A percentile compares a stretch with the other conserved stretches of the same genome.
phyloP scores from a whole-genome alignment of 495 filamentous ascomycete genomes.

The Penicillium maclennaniae region DNA sequence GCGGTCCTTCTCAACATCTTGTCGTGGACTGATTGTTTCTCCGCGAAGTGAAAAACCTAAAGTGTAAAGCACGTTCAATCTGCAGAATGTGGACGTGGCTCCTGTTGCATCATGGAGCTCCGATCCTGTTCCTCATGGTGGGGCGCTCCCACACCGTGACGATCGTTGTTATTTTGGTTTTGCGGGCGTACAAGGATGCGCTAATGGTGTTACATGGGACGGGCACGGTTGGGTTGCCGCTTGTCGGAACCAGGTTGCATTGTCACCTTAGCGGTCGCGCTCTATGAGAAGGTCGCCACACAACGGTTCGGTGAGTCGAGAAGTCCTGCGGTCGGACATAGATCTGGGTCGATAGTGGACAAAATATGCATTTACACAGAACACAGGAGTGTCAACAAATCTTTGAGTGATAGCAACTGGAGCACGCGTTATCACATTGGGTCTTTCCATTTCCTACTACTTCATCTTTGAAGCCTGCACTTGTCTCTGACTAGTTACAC shows the following conservation, averaged over 20 bases:
- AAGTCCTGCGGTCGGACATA: background rate
- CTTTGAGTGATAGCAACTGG: background rate
- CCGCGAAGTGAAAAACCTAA: background rate
- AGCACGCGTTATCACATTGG: background rate
- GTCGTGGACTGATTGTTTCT: background rate
- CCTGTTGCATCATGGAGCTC: slow-evolving; percentile 1
- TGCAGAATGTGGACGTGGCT: background rate
- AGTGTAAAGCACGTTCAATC: background rate
- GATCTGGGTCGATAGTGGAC: no score
- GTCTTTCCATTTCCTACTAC: no score
- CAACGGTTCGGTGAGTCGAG: background rate
- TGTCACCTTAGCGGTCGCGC: background rate
- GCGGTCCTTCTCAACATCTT: slow-evolving; percentile 19
- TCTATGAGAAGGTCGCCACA: background rate
- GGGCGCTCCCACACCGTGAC: background rate
- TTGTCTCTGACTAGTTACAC: no score
- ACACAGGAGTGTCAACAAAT: background rate
- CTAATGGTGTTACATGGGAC: background rate
- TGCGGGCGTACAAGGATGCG: background rate
- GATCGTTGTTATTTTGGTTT: background rate
- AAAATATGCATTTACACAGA: background rate
- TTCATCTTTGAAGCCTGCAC: no score
- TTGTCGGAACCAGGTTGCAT: background rate
- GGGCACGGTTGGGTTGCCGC: background rate
- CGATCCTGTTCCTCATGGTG: slow-evolving; percentile 2